Evolutionary conservation across 2,329 filamentous ascomycete species (phyloP), one percentile per base, ranked within the genome.

Genomic region (Fusarium oligoseptatum): DNA sequence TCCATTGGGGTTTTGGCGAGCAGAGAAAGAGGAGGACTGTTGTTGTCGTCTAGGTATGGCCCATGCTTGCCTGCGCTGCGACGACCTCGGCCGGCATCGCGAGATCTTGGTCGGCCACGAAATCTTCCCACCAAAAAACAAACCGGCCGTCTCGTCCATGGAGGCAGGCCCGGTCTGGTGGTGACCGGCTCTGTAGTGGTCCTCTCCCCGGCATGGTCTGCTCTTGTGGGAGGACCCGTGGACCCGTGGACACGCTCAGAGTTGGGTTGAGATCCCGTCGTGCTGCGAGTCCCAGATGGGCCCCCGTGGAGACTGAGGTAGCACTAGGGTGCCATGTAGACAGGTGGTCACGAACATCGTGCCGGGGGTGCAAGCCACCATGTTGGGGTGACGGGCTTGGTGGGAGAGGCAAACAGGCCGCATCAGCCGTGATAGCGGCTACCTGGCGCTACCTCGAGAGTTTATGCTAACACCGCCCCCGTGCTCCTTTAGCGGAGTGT

Each of bases 231-330:
- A 78, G 75, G 76, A 78, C 75, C 76, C 75, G 76, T 78, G 73
- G 72, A 76, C 70, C 70, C 70, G 77, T 78, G 75, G 74, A 64
- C 74, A 81, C 79, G 79, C 81, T 81, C 78, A 80, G 78, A 80
- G 76, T 79, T 81, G 80, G 79, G 81, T 82, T 81, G 78, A 81
- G 81, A 83, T 37, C 81, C 75, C 81, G 80, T 80, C 79, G 78
- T 82, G 80, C 81, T 81, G 81, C 80, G 80, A 82, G 82, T 82
- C 81, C 79, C 76, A 81, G 80, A 81, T 81, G 81, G 81, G 77
- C 79, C 78, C 77, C 76, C 75, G 80, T 82, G 81, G 81, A 79
- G 80, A 80, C 80, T 79, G 73, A 78, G 78, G 81, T 81, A 79
- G 73, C 79, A 79, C 79, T 78, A 76, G 81, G 80, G 74, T 81